These are phyloP conservation scores for Orbilia quercus DNA, from an alignment of 2,329 filamentous ascomycete species.

Conservation along the genomic window DNA sequence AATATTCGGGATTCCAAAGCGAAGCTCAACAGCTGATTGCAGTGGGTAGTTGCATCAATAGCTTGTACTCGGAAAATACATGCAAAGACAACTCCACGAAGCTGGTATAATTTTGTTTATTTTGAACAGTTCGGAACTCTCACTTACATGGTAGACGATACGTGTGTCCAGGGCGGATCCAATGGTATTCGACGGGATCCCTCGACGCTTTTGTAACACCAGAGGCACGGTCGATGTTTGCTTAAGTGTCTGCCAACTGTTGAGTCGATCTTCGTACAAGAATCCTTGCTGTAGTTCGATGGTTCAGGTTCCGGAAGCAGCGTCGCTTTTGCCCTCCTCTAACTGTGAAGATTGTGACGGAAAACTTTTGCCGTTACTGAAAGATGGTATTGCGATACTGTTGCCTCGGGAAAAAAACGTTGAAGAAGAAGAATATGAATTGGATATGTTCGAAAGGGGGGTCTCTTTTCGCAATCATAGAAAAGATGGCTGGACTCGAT, in stretches of 20 bases:
- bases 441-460: constrained; percentile 11
- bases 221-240: constrained; percentile 52
- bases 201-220: constrained; percentile 46
- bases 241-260: constrained; percentile 51
- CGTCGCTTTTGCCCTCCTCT: background rate
- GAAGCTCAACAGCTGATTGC: constrained; percentile 15
- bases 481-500: constrained; percentile 8
- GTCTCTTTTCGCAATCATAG: constrained; percentile 30
- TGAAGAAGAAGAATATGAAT: background rate
- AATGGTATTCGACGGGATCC: constrained; percentile 1
- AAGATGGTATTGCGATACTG: too few species aligned
- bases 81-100: constrained; percentile 20
- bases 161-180: constrained; percentile 1
- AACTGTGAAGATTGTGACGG: background rate
- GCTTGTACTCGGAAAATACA: constrained; percentile 17
- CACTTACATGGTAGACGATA: constrained; percentile 39
- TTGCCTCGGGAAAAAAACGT: background rate
- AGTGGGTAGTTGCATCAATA: constrained; percentile 38
- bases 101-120: constrained; percentile 15
- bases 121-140: constrained; percentile 16
- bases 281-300: constrained; percentile 35
- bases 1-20: constrained; percentile 5
- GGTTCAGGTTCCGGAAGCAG: background rate
- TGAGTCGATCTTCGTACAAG: constrained; percentile 26
- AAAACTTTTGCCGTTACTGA: background rate